Conservation (phyloP, 83 land plant species). For the Thuja plicata region DNA sequence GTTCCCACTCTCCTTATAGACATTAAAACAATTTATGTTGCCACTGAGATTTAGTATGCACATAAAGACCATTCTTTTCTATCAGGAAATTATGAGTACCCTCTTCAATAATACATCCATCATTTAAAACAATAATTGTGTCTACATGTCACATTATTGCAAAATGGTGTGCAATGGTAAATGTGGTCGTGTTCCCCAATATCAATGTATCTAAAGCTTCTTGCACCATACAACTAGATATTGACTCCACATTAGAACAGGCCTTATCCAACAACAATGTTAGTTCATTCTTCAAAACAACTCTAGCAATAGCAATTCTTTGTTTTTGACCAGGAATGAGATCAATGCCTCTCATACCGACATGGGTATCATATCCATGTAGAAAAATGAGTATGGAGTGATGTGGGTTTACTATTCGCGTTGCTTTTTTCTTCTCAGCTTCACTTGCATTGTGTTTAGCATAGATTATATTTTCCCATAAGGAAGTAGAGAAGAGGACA, state of each 20-base stretch:
- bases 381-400: conserved; percentile 95
- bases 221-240: conserved; percentile 91
- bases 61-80: conserved; percentile 81
- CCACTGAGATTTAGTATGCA: conserved; percentile 63
- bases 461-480: conserved; percentile 91
- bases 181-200: conserved; percentile 93
- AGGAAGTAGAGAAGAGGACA: conserved; percentile 86
- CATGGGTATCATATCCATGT: conserved; percentile 98
- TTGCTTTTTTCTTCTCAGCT: conserved; percentile 95
- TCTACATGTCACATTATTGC: conserved; percentile 97
- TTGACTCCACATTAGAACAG: conserved; percentile 89
- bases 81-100: conserved; percentile 85
- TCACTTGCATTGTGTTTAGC: conserved; percentile 98
- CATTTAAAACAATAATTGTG: conserved; percentile 91
- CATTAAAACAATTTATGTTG: conserved; percentile 56
- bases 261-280: conserved; percentile 95
- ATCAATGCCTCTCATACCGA: conserved; percentile 92
- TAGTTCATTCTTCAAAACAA: conserved; percentile 90
- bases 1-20: neutral
- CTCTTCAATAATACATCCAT: conserved; percentile 93
- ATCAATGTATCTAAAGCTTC: conserved; percentile 93
- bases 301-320: conserved; percentile 93
- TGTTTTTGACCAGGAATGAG: conserved; percentile 93
- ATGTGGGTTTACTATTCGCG: conserved; percentile 96
- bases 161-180: conserved; percentile 87